Conservation (phyloP, 768 basidiomycete genomes). For the Tricholoma saponaceum region DNA sequence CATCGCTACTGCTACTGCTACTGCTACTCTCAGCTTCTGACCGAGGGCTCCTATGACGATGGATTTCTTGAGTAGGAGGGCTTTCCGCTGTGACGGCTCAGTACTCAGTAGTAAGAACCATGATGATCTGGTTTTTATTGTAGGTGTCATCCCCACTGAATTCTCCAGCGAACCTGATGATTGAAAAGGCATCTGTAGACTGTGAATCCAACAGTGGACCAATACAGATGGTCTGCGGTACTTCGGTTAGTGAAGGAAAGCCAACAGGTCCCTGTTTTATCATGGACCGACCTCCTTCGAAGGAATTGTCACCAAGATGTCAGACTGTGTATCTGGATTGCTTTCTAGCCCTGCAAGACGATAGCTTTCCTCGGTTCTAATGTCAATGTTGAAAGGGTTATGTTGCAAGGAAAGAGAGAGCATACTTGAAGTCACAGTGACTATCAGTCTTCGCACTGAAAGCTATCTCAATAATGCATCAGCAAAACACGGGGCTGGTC, state of each 20-base stretch:
- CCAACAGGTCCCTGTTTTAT: background rate
- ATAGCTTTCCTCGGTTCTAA: background rate
- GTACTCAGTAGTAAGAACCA: conserved; percentile 7
- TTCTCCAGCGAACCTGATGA: conserved; percentile 10
- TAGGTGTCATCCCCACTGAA: conserved; percentile 6
- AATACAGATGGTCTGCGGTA: conserved; percentile 7
- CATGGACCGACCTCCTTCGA: background rate
- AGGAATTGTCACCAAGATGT: conserved; percentile 6
- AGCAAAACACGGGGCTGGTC: conserved; percentile 5
- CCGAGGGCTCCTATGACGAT: conserved; percentile 7
- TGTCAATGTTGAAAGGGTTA: background rate
- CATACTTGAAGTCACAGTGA: conserved; percentile 5
- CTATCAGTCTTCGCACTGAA: conserved; percentile 2
- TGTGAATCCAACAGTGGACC: conserved; percentile 4
- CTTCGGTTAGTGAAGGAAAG: conserved; percentile 2
- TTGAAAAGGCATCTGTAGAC: conserved; percentile 4
- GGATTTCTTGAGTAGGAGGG: conserved; percentile 7
- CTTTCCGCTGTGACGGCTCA: conserved; percentile 8
- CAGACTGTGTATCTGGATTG: conserved; percentile 7
- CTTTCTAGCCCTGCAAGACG: background rate
- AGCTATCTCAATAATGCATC: conserved; percentile 4
- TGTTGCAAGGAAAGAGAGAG: background rate
- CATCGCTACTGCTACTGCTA: background rate
- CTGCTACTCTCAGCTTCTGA: background rate
- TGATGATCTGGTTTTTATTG: conserved; percentile 9